Conservation (phyloP, 2,329 filamentous ascomycete genomes). For the Nothomitra cinnamomea region DNA sequence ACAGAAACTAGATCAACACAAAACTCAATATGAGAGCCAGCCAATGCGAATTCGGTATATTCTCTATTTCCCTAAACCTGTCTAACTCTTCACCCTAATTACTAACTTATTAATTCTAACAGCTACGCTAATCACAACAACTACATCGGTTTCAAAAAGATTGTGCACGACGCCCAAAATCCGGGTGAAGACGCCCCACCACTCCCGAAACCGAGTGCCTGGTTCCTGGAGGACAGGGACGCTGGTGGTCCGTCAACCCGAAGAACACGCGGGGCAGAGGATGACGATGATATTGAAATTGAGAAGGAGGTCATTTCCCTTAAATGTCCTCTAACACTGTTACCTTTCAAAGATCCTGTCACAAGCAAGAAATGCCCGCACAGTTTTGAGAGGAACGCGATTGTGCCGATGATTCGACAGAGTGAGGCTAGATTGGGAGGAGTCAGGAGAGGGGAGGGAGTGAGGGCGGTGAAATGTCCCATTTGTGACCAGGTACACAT, state of each 20-base stretch:
- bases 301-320: constrained; percentile 26
- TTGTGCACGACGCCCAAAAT: constrained; percentile 43
- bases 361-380: constrained; percentile 32
- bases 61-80: not conserved
- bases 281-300: constrained; percentile 29
- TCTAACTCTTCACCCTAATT: constrained; percentile 13
- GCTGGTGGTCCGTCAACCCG: not conserved
- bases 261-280: constrained; percentile 7
- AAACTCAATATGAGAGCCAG: not conserved
- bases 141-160: constrained; percentile 42
- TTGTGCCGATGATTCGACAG: constrained; percentile 25
- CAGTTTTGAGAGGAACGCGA: constrained; percentile 30
- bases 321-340: constrained; percentile 31
- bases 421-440: constrained; percentile 17
- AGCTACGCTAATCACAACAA: constrained; percentile 42
- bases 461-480: constrained; percentile 11
- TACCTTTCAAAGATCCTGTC: constrained; percentile 27
- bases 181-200: constrained; percentile 34
- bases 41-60: not conserved
- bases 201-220: constrained; percentile 38
- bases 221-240: constrained; percentile 31
- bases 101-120: constrained; percentile 11
- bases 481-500: constrained; percentile 10
- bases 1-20: not conserved
- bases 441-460: constrained; percentile 9